Evolutionary conservation across 1,284 basidiomycete genomes (phyloP).

Genomic region (Puccinia polysora): DNA sequence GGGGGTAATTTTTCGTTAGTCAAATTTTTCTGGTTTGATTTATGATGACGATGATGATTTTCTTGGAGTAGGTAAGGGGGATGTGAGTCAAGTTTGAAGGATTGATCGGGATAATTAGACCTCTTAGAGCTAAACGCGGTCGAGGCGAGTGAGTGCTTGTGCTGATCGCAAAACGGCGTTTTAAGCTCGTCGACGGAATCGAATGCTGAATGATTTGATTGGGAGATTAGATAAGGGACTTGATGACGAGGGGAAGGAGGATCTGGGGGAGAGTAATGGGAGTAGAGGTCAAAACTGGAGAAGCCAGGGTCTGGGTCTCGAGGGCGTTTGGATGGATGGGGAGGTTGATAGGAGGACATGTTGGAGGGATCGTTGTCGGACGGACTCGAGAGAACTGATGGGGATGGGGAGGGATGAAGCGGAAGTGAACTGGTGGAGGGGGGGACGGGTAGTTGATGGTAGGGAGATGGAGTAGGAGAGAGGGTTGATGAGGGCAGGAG

Average conservation of each 20-base stretch:
- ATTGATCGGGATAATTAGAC: neutral
- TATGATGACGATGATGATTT: no score
- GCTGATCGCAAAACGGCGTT: neutral
- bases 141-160: neutral
- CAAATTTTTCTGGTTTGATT: neutral
- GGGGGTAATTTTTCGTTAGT: neutral
- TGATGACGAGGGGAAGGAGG: neutral
- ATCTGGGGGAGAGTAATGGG: conserved; percentile 14
- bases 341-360: neutral
- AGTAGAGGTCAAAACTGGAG: no score
- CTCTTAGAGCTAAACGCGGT: neutral
- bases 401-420: conserved; percentile 39
- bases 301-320: neutral
- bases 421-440: conserved; percentile 20
- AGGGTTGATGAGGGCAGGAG: neutral
- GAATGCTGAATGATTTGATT: neutral
- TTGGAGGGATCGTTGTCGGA: neutral
- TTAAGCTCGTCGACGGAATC: conserved; percentile 14
- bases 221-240: neutral
- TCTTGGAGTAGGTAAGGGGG: no score
- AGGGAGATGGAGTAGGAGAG: neutral
- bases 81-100: neutral
- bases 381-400: conserved; percentile 3
- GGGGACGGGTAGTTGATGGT: neutral
- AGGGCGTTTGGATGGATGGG: neutral